phyloP scores from a whole-genome alignment of 2,329 filamentous ascomycete genomes.

The Trichoderma pleuroti region DNA sequence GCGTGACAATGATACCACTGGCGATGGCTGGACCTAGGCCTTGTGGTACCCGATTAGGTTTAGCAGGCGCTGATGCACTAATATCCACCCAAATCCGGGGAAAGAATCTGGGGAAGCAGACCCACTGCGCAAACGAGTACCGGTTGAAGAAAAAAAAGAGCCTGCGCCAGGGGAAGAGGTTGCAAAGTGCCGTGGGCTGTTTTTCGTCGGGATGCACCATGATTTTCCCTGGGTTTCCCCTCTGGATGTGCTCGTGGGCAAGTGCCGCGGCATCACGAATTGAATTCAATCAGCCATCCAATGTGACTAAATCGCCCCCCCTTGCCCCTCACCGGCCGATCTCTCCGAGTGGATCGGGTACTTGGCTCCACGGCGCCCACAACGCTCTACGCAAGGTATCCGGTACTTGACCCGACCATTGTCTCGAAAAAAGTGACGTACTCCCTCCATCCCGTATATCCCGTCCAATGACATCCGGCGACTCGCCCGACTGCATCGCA shows the following conservation, averaged over 20 bases:
- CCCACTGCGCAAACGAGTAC: constrained; percentile 12
- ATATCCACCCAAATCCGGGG: constrained; percentile 15
- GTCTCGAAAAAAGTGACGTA: constrained; percentile 13
- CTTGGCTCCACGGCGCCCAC: not conserved
- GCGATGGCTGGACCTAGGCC: not conserved
- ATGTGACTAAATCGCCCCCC: constrained; percentile 12
- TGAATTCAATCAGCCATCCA: not conserved
- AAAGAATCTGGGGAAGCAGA: constrained; percentile 20
- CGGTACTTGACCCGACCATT: not conserved
- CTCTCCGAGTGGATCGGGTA: constrained; percentile 9
- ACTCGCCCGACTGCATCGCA: not conserved
- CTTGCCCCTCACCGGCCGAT: constrained; percentile 12
- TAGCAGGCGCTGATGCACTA: constrained; percentile 11
- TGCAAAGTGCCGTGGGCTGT: not conserved
- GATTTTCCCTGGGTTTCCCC: not conserved
- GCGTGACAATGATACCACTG: constrained; percentile 20
- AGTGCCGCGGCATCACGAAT: constrained; percentile 5
- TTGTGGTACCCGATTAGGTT: constrained; percentile 19
- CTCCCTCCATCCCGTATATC: constrained; percentile 2
- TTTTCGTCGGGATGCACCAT: not conserved
- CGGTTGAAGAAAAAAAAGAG: not conserved
- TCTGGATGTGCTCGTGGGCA: not conserved
- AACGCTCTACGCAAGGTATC: not conserved
- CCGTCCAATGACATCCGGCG: not conserved
- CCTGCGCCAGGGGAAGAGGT: not conserved